A percentile compares a stretch with the other conserved stretches of the same genome.
Conservation (phyloP, 805 yeast genomes). For the Saccharomycopsis olivae region DNA sequence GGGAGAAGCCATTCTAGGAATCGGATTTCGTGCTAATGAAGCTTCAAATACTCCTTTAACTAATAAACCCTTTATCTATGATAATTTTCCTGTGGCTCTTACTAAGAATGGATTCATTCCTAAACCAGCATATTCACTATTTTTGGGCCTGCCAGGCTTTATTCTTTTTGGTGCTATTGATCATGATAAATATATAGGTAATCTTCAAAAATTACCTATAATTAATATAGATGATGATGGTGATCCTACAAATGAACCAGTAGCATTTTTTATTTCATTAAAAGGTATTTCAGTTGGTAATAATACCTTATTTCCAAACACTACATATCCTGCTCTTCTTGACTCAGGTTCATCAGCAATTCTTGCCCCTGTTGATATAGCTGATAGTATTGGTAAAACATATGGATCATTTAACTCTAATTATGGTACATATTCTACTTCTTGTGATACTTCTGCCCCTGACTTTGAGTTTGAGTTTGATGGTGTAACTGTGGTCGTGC, state of each 20-base stretch:
- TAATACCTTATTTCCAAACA: slow-evolving; percentile 13
- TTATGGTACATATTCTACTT: slow-evolving; percentile 17
- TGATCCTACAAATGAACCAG: slow-evolving; percentile 1
- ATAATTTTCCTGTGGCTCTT: slow-evolving; percentile 23
- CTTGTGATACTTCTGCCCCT: slow-evolving; percentile 19
- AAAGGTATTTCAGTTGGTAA: slow-evolving; percentile 20
- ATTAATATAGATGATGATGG: slow-evolving; percentile 9
- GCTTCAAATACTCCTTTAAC: too few species aligned
- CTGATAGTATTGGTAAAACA: slow-evolving; percentile 18
- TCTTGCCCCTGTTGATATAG: slow-evolving; percentile 39
- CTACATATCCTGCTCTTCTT: slow-evolving; percentile 29
- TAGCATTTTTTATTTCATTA: slow-evolving; percentile 13
- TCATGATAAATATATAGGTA: slow-evolving; percentile 36
- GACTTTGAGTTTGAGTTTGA: slow-evolving; percentile 32
- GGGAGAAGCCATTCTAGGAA: slow-evolving; percentile 11
- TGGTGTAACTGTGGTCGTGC: slow-evolving; percentile 46
- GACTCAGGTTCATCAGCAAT: slow-evolving; percentile 47
- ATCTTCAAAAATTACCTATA: slow-evolving; percentile 25
- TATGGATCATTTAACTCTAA: slow-evolving; percentile 23
- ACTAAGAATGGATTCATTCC: slow-evolving; percentile 32
- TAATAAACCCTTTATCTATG: slow-evolving; percentile 19
- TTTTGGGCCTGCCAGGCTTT: slow-evolving; percentile 29
- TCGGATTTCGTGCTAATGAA: slow-evolving; percentile 12
- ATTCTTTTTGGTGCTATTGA: slow-evolving; percentile 49
- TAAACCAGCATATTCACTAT: slow-evolving; percentile 35